Percentiles rank a stretch among this genome's conserved stretches.
phyloP scores from a whole-genome alignment of 1,284 basidiomycete species.

The Inonotus hispidus region DNA sequence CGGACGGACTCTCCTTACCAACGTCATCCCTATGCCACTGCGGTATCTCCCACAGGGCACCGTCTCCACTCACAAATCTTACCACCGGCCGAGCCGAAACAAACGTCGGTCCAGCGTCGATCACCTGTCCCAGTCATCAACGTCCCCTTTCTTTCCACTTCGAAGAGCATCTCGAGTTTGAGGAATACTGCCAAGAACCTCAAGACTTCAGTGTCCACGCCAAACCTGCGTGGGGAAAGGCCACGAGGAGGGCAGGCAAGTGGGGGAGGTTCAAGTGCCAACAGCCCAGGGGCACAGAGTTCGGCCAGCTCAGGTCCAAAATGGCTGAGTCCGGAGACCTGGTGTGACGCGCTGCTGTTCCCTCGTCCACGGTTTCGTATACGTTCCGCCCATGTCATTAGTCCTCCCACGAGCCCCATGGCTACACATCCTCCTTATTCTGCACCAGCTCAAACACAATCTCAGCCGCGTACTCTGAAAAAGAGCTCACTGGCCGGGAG shows the following conservation, averaged over 20 bases:
- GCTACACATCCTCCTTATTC: constrained; percentile 13
- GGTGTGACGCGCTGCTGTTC: constrained; percentile 73
- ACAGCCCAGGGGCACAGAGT: constrained; percentile 11
- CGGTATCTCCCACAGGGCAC: constrained; percentile 28
- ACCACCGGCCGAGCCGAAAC: constrained; percentile 24
- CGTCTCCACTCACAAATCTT: constrained; percentile 16
- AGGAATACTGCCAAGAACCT: constrained; percentile 25
- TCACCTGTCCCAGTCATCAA: constrained; percentile 5
- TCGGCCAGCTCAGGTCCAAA: constrained; percentile 31
- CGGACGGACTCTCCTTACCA: constrained; percentile 5
- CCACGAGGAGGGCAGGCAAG: constrained; percentile 18
- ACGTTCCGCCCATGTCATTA: constrained; percentile 36
- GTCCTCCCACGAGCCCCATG: constrained; percentile 46
- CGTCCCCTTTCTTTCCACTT: constrained; percentile 21
- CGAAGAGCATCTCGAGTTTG: constrained; percentile 20
- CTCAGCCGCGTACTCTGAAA: background rate
- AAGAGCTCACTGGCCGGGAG: constrained; percentile 1
- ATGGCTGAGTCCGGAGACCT: constrained; percentile 68
- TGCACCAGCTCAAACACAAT: constrained; percentile 11
- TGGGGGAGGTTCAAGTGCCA: constrained; percentile 13
- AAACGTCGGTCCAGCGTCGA: background rate
- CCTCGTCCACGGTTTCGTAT: constrained; percentile 65
- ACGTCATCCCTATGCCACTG: constrained; percentile 43
- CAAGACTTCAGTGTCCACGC: constrained; percentile 54
- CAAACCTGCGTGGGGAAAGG: constrained; percentile 43